Conservation (phyloP, 345 rosid species). For the Cardamine resedifolia region DNA sequence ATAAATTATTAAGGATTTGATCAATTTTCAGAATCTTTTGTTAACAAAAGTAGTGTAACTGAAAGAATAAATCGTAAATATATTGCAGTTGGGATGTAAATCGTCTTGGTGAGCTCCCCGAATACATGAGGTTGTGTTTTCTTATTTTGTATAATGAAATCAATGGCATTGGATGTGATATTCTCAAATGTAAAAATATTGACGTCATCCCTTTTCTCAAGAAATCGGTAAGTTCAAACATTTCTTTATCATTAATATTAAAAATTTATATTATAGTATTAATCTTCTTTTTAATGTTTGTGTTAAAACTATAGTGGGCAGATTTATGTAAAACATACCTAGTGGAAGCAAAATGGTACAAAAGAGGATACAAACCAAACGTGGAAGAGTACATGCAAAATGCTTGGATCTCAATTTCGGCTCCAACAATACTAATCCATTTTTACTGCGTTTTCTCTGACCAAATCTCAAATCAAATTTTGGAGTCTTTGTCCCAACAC, state of each 20-base stretch:
- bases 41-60: background rate
- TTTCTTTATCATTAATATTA: background rate
- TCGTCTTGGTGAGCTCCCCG: constrained; percentile 10
- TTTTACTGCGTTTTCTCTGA: constrained; percentile 17
- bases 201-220: constrained; percentile 20
- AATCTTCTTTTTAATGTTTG: background rate
- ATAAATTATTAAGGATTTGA: background rate
- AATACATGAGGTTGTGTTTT: constrained; percentile 33
- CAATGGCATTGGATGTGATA: constrained; percentile 19
- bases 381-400: constrained; percentile 44
- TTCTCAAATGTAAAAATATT: constrained; percentile 8
- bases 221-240: constrained; percentile 23
- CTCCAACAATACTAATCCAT: constrained; percentile 11
- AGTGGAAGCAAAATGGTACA: constrained; percentile 51
- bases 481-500: constrained; percentile 8
- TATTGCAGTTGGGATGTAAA: constrained; percentile 29
- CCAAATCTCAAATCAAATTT: constrained; percentile 15
- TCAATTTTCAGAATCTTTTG: background rate
- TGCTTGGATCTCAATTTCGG: constrained; percentile 37
- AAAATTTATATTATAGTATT: background rate
- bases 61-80: background rate
- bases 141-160: constrained; percentile 27
- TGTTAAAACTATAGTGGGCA: constrained; percentile 42
- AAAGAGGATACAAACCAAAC: constrained; percentile 38
- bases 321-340: constrained; percentile 40